phyloP scores from a whole-genome alignment of 148 eudicot species.

The Vaccinium vitisidaea region DNA sequence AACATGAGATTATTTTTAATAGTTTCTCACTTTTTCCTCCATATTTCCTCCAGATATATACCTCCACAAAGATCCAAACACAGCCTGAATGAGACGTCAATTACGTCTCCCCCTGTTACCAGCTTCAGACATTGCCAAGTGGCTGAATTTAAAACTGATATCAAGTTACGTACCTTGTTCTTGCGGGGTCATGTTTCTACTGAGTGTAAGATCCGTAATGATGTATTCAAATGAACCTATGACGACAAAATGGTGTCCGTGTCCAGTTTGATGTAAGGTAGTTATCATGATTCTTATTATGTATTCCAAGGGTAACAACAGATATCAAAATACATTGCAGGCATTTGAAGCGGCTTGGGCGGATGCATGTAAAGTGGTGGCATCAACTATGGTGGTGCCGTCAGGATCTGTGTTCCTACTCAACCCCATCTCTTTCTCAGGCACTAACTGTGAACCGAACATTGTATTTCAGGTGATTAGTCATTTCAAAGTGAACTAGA shows the following conservation, averaged over 20 bases:
- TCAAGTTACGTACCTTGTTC: too few species aligned
- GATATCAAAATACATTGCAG: constrained; percentile 29
- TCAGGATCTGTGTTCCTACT: constrained; percentile 60
- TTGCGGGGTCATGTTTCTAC: not conserved
- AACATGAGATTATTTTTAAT: too few species aligned
- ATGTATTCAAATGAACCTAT: not conserved
- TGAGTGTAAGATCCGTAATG: not conserved
- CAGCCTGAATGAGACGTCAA: too few species aligned
- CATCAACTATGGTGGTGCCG: constrained; percentile 71
- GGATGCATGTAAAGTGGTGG: constrained; percentile 69
- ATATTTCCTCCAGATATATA: too few species aligned
- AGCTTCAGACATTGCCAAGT: too few species aligned
- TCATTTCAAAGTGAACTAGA: not conserved
- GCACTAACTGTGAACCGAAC: constrained; percentile 63
- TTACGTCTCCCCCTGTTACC: too few species aligned
- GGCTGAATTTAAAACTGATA: too few species aligned
- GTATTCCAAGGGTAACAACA: not conserved
- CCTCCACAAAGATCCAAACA: too few species aligned
- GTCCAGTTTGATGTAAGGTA: not conserved
- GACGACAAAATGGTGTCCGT: not conserved
- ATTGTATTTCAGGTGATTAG: constrained; percentile 74
- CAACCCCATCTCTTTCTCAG: constrained; percentile 85
- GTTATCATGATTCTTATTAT: not conserved
- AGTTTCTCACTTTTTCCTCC: too few species aligned
- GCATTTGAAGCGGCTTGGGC: constrained; percentile 91